Evolutionary conservation across 116 monocot species (phyloP), one percentile per base, ranked within the genome.

Genomic region (Phalaenopsis hybrid): DNA sequence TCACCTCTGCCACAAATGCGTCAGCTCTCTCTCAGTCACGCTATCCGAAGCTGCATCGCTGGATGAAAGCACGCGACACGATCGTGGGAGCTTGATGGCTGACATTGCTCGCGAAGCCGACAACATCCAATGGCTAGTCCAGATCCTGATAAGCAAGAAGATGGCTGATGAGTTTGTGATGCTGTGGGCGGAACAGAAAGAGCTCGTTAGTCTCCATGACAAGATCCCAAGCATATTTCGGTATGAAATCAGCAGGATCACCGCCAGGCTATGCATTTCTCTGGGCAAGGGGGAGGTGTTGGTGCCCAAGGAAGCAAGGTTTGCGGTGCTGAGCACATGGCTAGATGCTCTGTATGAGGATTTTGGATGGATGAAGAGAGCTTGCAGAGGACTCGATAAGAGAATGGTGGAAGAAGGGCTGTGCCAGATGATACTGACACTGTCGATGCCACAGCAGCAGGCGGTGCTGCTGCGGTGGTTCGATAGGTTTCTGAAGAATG

Each of bases 351-450:
- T 98, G 43, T 90, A 88, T 15, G 86, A 89, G 11, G 98, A 98
- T 85, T 98, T 90, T 65, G 77, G 82, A 8, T 98, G 98, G 98
- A 81, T 98, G 88, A 87, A 85, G 86, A 83, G 89, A 37, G 81
- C 85, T 37, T 78, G 81, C 67, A 84, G 87, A 73, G 28, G 17
- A 3, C 41, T 92, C 21, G 90, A 95, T 76, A 84, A 81, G 82
- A 89, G 82, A 61, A 41, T 84, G 48, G 77, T 98, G 18, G 98
- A 94, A 81, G 93, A 98, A 21, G 95, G 92, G 4, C 77, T 98
- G 16, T 63, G 90, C 17, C 85, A 86, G 73, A 93, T 92, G 11
- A 93, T 98, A 33, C 88, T 98, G 28, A 95, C 98, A 1, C 44
- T 98, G 78, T 81, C 94, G 18, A 84, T 98, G 92, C 81, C 81